Percentiles rank a stretch among this genome's conserved stretches.
Evolutionary conservation across 805 yeast genomes (phyloP).

Genomic region (Candida sphagnicola): DNA sequence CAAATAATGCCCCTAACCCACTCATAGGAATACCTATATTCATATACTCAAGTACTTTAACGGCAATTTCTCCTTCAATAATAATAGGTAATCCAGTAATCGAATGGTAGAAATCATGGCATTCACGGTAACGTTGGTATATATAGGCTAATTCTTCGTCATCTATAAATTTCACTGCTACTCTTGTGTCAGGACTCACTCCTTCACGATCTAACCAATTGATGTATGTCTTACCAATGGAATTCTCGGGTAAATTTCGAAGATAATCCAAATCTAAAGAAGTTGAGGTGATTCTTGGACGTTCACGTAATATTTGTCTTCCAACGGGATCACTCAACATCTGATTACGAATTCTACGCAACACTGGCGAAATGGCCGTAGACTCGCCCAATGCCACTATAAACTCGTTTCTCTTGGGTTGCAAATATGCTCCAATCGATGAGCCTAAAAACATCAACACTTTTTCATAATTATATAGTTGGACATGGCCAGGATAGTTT

Average conservation of each 20-base stretch:
- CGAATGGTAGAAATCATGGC: conserved; percentile 96
- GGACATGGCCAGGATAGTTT: conserved; percentile 75
- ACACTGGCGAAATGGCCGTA: conserved; percentile 70
- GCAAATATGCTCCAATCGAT: conserved; percentile 71
- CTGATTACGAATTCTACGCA: conserved; percentile 56
- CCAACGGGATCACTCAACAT: conserved; percentile 81
- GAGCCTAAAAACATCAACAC: conserved; percentile 63
- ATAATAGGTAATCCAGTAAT: conserved; percentile 85
- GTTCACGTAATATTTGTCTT: conserved; percentile 68
- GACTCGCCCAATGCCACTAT: conserved; percentile 88
- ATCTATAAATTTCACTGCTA: conserved; percentile 80
- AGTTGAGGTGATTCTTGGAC: conserved; percentile 78
- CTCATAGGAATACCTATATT: conserved; percentile 95
- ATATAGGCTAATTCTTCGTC: conserved; percentile 89
- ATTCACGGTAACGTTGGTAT: conserved; percentile 91
- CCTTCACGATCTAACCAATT: conserved; percentile 83
- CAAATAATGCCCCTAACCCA: conserved; percentile 85
- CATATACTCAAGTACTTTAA: conserved; percentile 87
- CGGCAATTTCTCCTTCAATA: conserved; percentile 94
- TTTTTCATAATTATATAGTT: conserved; percentile 62
- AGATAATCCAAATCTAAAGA: conserved; percentile 63
- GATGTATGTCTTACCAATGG: conserved; percentile 77
- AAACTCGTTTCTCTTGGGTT: conserved; percentile 71
- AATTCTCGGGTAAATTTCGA: conserved; percentile 55
- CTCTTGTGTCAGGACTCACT: conserved; percentile 91